These are phyloP conservation scores for Mycena haematopus DNA, from an alignment of 768 basidiomycete species.

Conservation along the genomic window DNA sequence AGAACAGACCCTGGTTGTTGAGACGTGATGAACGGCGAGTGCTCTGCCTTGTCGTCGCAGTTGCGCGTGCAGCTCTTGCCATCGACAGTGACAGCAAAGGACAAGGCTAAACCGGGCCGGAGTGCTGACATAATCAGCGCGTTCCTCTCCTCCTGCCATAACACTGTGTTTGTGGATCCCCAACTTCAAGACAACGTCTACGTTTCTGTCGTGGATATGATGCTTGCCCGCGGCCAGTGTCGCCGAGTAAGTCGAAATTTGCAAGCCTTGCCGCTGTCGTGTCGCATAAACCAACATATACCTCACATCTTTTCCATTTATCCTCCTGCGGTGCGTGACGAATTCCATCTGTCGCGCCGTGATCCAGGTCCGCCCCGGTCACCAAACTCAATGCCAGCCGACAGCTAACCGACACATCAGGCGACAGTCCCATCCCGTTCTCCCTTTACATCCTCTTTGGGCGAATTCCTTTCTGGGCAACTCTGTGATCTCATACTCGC, in stretches of 20 bases:
- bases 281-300: neutral
- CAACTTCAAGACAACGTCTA: neutral
- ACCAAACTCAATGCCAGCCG: neutral
- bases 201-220: too few relatives aligned
- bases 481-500: neutral
- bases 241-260: neutral
- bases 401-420: neutral
- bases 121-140: neutral
- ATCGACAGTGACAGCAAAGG: constrained; percentile 28
- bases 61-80: constrained; percentile 25
- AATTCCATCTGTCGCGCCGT: constrained; percentile 16
- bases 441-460: neutral
- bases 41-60: constrained; percentile 9
- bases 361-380: constrained; percentile 1
- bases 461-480: constrained; percentile 12
- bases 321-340: constrained; percentile 11
- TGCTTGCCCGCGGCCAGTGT: too few relatives aligned
- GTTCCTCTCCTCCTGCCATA: too few relatives aligned
- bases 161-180: too few relatives aligned
- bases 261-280: neutral
- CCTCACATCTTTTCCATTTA: constrained; percentile 18
- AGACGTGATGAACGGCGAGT: constrained; percentile 29
- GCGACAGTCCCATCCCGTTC: too few relatives aligned
- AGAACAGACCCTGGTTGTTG: constrained; percentile 23
- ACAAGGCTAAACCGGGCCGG: constrained; percentile 8